Evolutionary conservation across 2,329 filamentous ascomycete genomes (phyloP).

Genomic region (Nannizziopsis barbatae): DNA sequence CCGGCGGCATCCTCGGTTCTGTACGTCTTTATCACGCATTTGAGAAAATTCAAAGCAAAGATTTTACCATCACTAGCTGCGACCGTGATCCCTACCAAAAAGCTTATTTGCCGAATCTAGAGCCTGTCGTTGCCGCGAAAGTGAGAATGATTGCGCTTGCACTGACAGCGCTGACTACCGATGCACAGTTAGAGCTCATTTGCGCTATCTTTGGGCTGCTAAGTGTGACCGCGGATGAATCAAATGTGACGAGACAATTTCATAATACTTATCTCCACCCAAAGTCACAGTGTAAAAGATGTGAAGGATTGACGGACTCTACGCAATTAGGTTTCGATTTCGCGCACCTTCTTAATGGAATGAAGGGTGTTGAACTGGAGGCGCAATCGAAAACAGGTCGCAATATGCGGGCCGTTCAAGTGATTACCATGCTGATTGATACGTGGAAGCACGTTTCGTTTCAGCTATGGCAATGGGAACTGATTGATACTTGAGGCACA

Average conservation of each 20-base stretch:
- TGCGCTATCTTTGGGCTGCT: constrained; percentile 33
- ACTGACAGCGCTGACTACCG: constrained; percentile 27
- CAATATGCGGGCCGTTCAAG: constrained; percentile 19
- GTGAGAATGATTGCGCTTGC: constrained; percentile 29
- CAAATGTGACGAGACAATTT: constrained; percentile 13
- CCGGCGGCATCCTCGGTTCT: constrained; percentile 32
- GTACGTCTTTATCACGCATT: constrained; percentile 25
- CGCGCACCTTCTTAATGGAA: constrained; percentile 25
- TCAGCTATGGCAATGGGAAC: constrained; percentile 25
- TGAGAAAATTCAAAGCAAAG: constrained; percentile 22
- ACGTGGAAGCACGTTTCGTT: constrained; percentile 29
- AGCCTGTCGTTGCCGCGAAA: constrained; percentile 18
- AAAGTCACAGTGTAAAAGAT: constrained; percentile 17
- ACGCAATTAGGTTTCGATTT: constrained; percentile 25
- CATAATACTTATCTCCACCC: constrained; percentile 14
- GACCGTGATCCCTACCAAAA: constrained; percentile 15
- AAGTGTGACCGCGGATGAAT: constrained; percentile 24
- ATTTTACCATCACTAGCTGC: constrained; percentile 14
- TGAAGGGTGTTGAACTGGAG: neutral
- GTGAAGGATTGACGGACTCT: constrained; percentile 20
- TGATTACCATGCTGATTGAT: constrained; percentile 26
- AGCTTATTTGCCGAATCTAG: constrained; percentile 19
- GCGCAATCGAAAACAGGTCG: neutral
- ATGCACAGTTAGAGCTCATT: constrained; percentile 32
- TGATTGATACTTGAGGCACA: constrained; percentile 5